Evolutionary conservation across 2,329 filamentous ascomycete species (phyloP).

Genomic region (Calonectria pteridis): DNA sequence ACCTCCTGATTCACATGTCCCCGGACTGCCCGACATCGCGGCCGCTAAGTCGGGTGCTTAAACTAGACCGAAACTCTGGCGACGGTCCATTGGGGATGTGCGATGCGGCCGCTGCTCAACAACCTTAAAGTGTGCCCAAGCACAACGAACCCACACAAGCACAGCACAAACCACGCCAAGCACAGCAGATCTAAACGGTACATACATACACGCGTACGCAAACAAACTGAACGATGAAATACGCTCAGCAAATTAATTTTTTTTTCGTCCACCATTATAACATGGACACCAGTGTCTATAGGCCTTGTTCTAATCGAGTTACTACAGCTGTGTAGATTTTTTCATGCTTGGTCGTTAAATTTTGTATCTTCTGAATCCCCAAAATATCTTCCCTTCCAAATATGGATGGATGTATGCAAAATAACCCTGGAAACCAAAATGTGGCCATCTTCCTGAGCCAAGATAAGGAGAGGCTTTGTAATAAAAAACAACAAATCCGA

Average conservation of each 20-base stretch:
- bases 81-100: not conserved
- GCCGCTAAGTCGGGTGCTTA: not conserved
- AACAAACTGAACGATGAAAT: slow-evolving; percentile 10
- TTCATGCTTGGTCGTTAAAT: slow-evolving; percentile 46
- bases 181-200: not conserved
- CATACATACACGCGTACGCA: not conserved
- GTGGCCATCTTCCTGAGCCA: not conserved
- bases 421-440: not conserved
- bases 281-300: slow-evolving; percentile 39
- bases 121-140: not conserved
- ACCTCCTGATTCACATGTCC: not conserved
- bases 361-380: slow-evolving; percentile 30
- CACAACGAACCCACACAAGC: too few relatives aligned
- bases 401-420: slow-evolving; percentile 1
- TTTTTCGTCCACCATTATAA: slow-evolving; percentile 38
- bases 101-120: not conserved
- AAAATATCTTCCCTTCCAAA: slow-evolving; percentile 29
- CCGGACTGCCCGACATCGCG: not conserved
- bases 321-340: slow-evolving; percentile 44
- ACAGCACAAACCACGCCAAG: not conserved
- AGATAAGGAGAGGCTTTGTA: slow-evolving; percentile 1
- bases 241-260: slow-evolving; percentile 34
- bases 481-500: not conserved
- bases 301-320: slow-evolving; percentile 34
- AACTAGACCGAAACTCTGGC: not conserved